Conservation (phyloP, 768 basidiomycete genomes). For the Phanerochaete sordida region DNA sequence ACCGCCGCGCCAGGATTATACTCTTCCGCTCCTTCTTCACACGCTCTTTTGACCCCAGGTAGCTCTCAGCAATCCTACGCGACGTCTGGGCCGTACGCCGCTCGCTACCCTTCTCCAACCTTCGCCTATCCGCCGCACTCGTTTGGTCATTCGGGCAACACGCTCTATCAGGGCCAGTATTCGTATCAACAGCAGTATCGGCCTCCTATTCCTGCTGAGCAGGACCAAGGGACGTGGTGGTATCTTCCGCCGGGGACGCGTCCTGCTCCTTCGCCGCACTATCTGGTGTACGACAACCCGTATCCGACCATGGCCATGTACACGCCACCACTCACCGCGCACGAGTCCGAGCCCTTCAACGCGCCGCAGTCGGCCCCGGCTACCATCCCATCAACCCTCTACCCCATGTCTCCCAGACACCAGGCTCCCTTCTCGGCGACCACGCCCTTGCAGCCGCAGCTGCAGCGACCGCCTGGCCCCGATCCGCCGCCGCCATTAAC, state of each 20-base stretch:
- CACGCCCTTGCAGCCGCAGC: background rate
- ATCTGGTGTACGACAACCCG: conserved; percentile 20
- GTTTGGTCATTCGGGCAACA: conserved; percentile 16
- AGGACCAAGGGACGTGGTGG: conserved; percentile 53
- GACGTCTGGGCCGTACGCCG: conserved; percentile 18
- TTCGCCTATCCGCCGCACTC: conserved; percentile 22
- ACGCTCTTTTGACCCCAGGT: conserved; percentile 18
- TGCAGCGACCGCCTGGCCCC: conserved; percentile 8
- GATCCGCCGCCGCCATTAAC: conserved; percentile 10
- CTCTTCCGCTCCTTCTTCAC: conserved; percentile 19
- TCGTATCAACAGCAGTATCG: conserved; percentile 20
- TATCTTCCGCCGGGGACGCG: conserved; percentile 36
- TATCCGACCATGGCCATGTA: conserved; percentile 1
- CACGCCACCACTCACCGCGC: conserved; percentile 10
- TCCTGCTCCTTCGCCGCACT: conserved; percentile 20
- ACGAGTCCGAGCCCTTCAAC: conserved; percentile 17
- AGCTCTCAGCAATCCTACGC: conserved; percentile 16
- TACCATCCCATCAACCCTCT: conserved; percentile 4
- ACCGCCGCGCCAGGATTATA: conserved; percentile 15
- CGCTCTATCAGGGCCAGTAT: conserved; percentile 25
- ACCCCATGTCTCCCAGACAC: conserved; percentile 12
- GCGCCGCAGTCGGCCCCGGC: conserved; percentile 10
- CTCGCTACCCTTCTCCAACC: conserved; percentile 26
- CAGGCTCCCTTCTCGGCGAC: conserved; percentile 6
- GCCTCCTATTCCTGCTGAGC: conserved; percentile 34